These are phyloP conservation scores for Vigna hirtella DNA, from an alignment of 306 rosid species.

Conservation along the genomic window DNA sequence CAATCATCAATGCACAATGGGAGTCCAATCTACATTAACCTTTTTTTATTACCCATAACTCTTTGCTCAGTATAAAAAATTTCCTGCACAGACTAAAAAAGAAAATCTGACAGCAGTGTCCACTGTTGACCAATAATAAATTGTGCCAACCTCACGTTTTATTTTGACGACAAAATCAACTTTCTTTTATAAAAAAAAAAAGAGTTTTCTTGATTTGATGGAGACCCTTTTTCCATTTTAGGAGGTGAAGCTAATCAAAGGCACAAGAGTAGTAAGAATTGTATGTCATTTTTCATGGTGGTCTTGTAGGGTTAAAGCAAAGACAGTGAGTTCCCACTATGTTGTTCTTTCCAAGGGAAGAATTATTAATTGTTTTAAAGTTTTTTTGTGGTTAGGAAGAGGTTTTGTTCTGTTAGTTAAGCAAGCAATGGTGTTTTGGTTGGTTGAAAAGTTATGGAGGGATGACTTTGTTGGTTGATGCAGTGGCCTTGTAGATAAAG, in stretches of 20 bases:
- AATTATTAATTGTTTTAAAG: background rate
- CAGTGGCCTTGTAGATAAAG: slow-evolving; percentile 39
- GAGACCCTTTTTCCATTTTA: slow-evolving; percentile 25
- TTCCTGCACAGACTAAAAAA: slow-evolving; percentile 5
- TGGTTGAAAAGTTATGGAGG: slow-evolving; percentile 39
- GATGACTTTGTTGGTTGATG: slow-evolving; percentile 35
- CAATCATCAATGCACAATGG: slow-evolving; percentile 65
- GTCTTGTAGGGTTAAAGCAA: slow-evolving; percentile 41
- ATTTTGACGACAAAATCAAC: background rate
- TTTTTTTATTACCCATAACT: slow-evolving; percentile 52
- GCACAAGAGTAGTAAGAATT: background rate
- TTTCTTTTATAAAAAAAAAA: background rate
- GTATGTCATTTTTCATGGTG: slow-evolving; percentile 17
- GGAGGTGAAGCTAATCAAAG: slow-evolving; percentile 34
- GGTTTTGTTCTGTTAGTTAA: slow-evolving; percentile 17
- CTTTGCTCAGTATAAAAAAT: slow-evolving; percentile 43
- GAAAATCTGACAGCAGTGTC: slow-evolving; percentile 47
- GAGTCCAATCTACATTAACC: slow-evolving; percentile 30
- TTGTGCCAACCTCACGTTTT: slow-evolving; percentile 36
- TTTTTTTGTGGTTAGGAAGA: slow-evolving; percentile 5
- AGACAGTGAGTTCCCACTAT: slow-evolving; percentile 46
- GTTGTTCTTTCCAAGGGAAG: slow-evolving; percentile 22
- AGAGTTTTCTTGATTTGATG: slow-evolving; percentile 5
- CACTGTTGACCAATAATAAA: slow-evolving; percentile 44
- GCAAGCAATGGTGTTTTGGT: slow-evolving; percentile 32